These are phyloP conservation scores for Crithidia bombi DNA, from an alignment of 208 protist species.

Conservation along the genomic window DNA sequence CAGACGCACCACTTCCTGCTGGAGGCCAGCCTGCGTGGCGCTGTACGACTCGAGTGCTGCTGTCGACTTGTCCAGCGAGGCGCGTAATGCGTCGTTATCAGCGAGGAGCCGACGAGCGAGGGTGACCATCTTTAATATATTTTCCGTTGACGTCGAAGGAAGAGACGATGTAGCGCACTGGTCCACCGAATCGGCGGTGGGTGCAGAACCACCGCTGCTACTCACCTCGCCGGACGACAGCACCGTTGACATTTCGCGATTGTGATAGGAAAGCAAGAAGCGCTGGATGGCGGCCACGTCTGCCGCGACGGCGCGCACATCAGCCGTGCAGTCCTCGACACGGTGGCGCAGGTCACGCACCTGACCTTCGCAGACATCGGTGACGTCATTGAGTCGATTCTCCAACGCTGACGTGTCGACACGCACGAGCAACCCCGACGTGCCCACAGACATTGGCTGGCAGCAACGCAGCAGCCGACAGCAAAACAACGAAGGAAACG, in stretches of 20 bases:
- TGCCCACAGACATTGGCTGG: constrained; percentile 1
- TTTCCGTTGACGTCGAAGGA: constrained; percentile 20
- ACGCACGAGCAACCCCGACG: constrained; percentile 16
- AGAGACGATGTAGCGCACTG: not conserved
- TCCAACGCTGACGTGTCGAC: constrained; percentile 43
- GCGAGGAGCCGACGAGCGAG: constrained; percentile 28
- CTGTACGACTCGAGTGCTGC: constrained; percentile 12
- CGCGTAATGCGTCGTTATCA: constrained; percentile 39
- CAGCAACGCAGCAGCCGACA: too few species aligned
- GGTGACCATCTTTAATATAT: constrained; percentile 33
- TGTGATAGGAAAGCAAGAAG: constrained; percentile 34
- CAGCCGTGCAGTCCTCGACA: constrained; percentile 12
- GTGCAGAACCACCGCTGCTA: not conserved
- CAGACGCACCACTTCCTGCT: constrained; percentile 30
- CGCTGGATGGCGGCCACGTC: constrained; percentile 33
- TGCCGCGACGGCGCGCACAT: constrained; percentile 19
- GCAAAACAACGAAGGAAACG: not conserved
- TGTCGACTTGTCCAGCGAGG: constrained; percentile 23
- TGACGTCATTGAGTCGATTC: constrained; percentile 43
- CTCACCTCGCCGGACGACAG: constrained; percentile 15
- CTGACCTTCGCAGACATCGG: constrained; percentile 28
- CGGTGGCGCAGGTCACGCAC: constrained; percentile 21
- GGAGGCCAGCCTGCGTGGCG: constrained; percentile 10
- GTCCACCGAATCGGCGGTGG: constrained; percentile 4
- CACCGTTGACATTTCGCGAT: constrained; percentile 24